Evolutionary conservation across 495 filamentous ascomycete genomes (phyloP).

Genomic region (Aspergillus ostianus): DNA sequence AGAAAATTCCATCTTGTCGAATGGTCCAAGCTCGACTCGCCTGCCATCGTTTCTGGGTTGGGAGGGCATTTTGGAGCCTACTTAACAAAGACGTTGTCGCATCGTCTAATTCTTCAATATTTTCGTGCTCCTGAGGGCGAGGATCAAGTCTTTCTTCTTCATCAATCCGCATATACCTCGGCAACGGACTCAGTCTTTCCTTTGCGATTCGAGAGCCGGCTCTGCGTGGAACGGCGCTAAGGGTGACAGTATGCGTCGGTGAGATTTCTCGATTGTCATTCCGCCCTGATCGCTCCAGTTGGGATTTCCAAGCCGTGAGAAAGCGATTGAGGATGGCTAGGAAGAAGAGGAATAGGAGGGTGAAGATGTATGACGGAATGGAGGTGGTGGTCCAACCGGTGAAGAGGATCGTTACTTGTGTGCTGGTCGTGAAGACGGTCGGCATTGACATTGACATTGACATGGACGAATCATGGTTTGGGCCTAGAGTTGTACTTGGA

Average conservation of each 20-base stretch:
- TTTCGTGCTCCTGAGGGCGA: background rate
- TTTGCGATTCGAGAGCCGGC: slow-evolving; percentile 1
- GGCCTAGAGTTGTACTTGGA: background rate
- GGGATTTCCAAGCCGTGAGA: slow-evolving; percentile 19
- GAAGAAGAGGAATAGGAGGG: slow-evolving; percentile 17
- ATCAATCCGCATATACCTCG: slow-evolving; percentile 10
- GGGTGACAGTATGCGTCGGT: background rate
- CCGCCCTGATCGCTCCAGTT: slow-evolving; percentile 15
- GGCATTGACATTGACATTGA: slow-evolving; percentile 13
- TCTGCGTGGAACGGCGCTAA: background rate
- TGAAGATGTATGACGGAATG: slow-evolving; percentile 14
- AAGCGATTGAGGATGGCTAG: slow-evolving; percentile 24
- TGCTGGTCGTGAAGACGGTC: slow-evolving; percentile 12
- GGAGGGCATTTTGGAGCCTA: background rate
- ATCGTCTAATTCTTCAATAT: background rate
- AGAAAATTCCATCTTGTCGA: slow-evolving; percentile 9
- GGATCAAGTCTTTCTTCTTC: slow-evolving; percentile 1
- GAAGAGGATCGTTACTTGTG: slow-evolving; percentile 24
- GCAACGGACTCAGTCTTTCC: slow-evolving; percentile 17
- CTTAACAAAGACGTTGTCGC: background rate
- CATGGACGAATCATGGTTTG: background rate
- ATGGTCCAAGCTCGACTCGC: slow-evolving; percentile 13
- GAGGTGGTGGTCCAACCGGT: slow-evolving; percentile 20
- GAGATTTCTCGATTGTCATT: background rate
- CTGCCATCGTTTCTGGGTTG: slow-evolving; percentile 1